A percentile compares a stretch with the other conserved stretches of the same genome.
phyloP scores from a whole-genome alignment of 2,329 filamentous ascomycete genomes.

The Cladosporium sp. region DNA sequence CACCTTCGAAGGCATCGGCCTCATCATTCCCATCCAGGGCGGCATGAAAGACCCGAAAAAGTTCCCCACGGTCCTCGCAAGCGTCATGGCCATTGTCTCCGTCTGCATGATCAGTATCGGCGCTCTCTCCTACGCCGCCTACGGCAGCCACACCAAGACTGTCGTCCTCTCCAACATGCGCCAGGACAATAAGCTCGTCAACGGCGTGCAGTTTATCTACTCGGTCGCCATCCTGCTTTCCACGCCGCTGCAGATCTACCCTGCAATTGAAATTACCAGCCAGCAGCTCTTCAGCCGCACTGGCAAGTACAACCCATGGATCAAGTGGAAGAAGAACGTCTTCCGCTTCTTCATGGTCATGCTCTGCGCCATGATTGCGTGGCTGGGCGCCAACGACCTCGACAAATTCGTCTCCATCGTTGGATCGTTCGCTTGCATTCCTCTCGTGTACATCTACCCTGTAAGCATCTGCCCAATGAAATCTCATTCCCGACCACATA shows the following conservation, averaged over 20 bases:
- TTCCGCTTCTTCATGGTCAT: constrained; percentile 93
- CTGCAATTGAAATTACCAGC: constrained; percentile 92
- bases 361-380: constrained; percentile 80
- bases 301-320: constrained; percentile 95
- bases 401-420: constrained; percentile 97
- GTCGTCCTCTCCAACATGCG: constrained; percentile 95
- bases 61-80: constrained; percentile 81
- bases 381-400: constrained; percentile 85
- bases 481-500: background rate
- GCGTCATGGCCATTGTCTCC: constrained; percentile 94
- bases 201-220: constrained; percentile 93
- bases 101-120: constrained; percentile 87
- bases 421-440: constrained; percentile 96
- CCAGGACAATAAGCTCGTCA: constrained; percentile 92
- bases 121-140: constrained; percentile 90
- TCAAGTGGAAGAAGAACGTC: constrained; percentile 99
- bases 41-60: constrained; percentile 90
- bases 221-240: constrained; percentile 95
- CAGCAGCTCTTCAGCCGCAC: constrained; percentile 90
- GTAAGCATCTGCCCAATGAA: constrained; percentile 56
- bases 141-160: constrained; percentile 90
- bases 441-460: constrained; percentile 94
- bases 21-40: constrained; percentile 97
- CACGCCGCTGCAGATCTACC: constrained; percentile 94
- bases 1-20: constrained; percentile 94